Evolutionary conservation across 208 protist genomes (phyloP).

Genomic region (Wallacemonas rigidus): DNA sequence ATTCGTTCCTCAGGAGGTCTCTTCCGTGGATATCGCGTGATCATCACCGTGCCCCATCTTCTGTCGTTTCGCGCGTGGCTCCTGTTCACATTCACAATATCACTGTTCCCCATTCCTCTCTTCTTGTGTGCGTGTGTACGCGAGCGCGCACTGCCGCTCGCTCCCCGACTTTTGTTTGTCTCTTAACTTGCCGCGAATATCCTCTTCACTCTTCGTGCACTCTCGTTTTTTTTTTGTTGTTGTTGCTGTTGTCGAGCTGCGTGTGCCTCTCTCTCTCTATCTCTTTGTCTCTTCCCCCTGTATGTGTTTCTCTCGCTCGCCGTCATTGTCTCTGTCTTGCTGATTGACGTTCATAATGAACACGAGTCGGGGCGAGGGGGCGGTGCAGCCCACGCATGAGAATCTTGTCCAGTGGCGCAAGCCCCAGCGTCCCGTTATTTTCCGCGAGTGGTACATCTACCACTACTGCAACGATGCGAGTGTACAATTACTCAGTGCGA

Average conservation of each 20-base stretch:
- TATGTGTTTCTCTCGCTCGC: not conserved
- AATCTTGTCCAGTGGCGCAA: constrained; percentile 32
- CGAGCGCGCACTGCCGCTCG: too few species aligned
- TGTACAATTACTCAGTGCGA: constrained; percentile 37
- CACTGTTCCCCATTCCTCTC: too few species aligned
- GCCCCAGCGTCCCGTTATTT: constrained; percentile 26
- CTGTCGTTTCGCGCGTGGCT: too few species aligned
- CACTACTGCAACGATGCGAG: constrained; percentile 62
- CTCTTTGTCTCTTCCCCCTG: constrained; percentile 13
- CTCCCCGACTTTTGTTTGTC: not conserved
- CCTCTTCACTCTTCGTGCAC: constrained; percentile 19
- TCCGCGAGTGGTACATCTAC: constrained; percentile 76
- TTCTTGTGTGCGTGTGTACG: too few species aligned
- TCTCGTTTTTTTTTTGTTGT: constrained; percentile 24
- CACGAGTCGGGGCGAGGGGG: not conserved
- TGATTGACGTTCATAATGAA: not conserved
- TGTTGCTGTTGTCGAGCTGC: not conserved
- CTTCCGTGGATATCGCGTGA: too few species aligned
- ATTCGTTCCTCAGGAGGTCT: too few species aligned
- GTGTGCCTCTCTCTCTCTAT: not conserved
- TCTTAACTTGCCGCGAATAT: constrained; percentile 13
- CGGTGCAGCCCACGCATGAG: not conserved
- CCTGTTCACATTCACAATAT: too few species aligned
- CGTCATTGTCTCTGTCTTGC: too few species aligned
- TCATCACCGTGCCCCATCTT: too few species aligned